Evolutionary conservation across 345 rosid species (phyloP).

Genomic region (Excoecaria agallocha): DNA sequence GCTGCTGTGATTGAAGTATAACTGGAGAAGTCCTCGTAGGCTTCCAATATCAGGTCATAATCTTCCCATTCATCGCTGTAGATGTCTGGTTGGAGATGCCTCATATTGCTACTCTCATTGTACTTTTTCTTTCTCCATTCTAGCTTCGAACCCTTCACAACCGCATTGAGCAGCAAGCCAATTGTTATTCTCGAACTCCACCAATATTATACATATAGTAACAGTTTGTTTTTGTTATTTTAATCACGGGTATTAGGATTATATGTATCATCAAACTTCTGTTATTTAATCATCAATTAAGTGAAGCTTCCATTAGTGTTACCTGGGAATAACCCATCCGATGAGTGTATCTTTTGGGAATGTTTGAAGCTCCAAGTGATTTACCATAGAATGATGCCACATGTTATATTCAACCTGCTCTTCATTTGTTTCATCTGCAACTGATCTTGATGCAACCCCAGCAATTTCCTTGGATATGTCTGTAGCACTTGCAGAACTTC

Average conservation of each 20-base stretch:
- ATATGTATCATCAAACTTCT: no score
- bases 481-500: slow-evolving; percentile 59
- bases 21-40: slow-evolving; percentile 43
- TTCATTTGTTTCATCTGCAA: slow-evolving; percentile 40
- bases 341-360: slow-evolving; percentile 23
- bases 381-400: slow-evolving; percentile 80
- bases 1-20: background rate
- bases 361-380: slow-evolving; percentile 18
- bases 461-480: slow-evolving; percentile 71
- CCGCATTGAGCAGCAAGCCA: slow-evolving; percentile 59
- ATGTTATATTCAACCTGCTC: slow-evolving; percentile 44
- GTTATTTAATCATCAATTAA: no score
- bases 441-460: slow-evolving; percentile 50
- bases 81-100: slow-evolving; percentile 26
- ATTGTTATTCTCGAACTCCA: slow-evolving; percentile 51
- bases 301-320: background rate
- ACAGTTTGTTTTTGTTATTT: no score
- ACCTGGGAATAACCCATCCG: background rate
- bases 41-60: slow-evolving; percentile 45
- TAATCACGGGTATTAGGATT: no score
- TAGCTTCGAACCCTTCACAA: slow-evolving; percentile 31
- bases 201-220: no score
- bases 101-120: slow-evolving; percentile 1
- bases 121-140: slow-evolving; percentile 62
- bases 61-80: slow-evolving; percentile 69